Evolutionary conservation across 441 rosid genomes (phyloP), one percentile per base, ranked within the genome.

Genomic region (Populus hybrid): DNA sequence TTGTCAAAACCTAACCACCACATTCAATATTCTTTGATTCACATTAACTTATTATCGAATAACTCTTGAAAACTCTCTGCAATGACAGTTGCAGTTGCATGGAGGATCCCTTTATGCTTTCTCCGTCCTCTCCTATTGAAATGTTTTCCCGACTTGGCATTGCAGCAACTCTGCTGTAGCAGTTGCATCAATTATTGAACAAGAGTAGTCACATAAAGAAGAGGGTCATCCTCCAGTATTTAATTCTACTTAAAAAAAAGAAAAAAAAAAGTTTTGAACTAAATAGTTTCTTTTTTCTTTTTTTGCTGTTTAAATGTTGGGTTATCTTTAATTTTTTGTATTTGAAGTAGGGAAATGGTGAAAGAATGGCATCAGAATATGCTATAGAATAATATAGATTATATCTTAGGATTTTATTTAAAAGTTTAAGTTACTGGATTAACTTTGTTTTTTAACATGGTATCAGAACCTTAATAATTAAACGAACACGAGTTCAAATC

Each of bases 111-210:
- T 50, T 79, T 78, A 64, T 64, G 46, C n/a, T 65, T 76, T 6
- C 80, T 73, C 10, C 85, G 78, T 59, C 86, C 85, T 79, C 77
- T 73, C 50, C 72, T 79, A 40, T 80, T 21, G 76, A 61, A 23
- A 20, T 9, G 10, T 20, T 23, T 24, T 35, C 69, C 67, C 73
- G 88, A 73, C 79, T 79, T 81, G 85, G 12, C 84, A 70, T 23
- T 80, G 88, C 18, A 80, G 82, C 9, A 69, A 11, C 50, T 82
- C 84, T 32, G 79, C 75, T 67, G 83, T 84, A 68, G 83, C 84
- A 16, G 63, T 81, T 18, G 82, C 84, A 24, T 83, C 81, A 30
- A 87, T 81, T 3, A 72, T 71, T 28, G 82, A 82, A 67, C 32
- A 73, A 54, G 79, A 75, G 75, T 76, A 76, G 68, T 83, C 82